A percentile compares a stretch with the other conserved stretches of the same genome.
Conservation (phyloP, 2,329 filamentous ascomycete genomes). For the Neurospora crassa region DNA sequence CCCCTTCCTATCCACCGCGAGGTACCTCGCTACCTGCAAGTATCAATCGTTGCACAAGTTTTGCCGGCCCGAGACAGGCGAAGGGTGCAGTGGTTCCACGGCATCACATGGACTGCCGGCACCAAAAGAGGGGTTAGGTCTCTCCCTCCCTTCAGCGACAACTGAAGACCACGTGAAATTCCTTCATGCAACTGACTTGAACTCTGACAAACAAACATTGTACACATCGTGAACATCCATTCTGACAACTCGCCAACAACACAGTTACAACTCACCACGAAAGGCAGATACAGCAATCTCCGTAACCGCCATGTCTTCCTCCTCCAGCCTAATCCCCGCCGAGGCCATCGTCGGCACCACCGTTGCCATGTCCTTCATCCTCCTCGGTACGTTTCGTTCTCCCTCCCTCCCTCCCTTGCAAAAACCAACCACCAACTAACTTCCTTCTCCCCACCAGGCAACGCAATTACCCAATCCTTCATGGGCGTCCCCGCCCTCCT, state of each 20-base stretch:
- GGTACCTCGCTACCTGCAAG: background rate
- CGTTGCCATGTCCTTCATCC: conserved; percentile 38
- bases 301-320: conserved; percentile 1
- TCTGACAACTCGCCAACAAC: background rate
- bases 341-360: conserved; percentile 33
- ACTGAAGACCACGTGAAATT: background rate
- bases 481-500: conserved; percentile 40
- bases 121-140: background rate
- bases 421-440: background rate
- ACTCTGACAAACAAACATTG: background rate
- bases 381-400: conserved; percentile 28
- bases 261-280: background rate
- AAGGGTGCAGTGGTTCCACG: background rate
- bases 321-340: background rate
- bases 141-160: background rate
- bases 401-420: background rate
- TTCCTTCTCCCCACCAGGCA: conserved; percentile 24
- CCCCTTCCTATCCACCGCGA: background rate
- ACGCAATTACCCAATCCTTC: conserved; percentile 42
- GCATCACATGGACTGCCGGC: background rate
- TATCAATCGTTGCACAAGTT: background rate
- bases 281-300: background rate
- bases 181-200: background rate
- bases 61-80: background rate
- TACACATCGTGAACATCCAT: background rate